Base-by-base conservation (phyloP, 768 basidiomycete species). In the Lyophyllum atratum region DNA sequence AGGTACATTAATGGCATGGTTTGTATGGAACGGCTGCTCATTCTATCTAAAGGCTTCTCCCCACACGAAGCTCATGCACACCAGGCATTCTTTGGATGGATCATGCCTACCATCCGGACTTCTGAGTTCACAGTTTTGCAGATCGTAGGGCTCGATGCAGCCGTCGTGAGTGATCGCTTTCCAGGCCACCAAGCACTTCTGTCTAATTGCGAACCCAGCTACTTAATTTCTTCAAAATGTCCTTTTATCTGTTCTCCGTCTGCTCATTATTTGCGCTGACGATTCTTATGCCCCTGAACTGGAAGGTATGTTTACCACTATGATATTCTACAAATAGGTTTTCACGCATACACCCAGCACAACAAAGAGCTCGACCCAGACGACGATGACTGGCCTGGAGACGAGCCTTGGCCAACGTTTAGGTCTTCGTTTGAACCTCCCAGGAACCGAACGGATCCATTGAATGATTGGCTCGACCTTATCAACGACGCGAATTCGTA, bases 111-210 rank as follows among this genome's bases (percentile, higher is more conserved):
- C 0, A 81, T 98, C 42, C 77, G 82, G 56, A 94, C 89, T 0
- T 95, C 92, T 44, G 96, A 99, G 68, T 95, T 92, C 59, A 90
- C 93, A 0, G 86, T 99, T 3, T 79, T 99, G 2, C 95, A 98
- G 71, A 96, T 97, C 49, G 96, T 99, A 12, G 96, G 96, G 0
- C 76, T 99, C 40, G 96, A 99, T 71, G 96, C 96, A 40, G 95
- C 94, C 2, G 97, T 98, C 64, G 93, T 94, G 67, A 65, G 92
- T 80, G 14, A 43, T 10, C 29, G 17, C 28, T n/a, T 17, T 26
- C 26, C 2, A 49, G 9, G 11, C 33, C 34, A 54, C 28, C 34
- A 3, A 9, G 17, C 26, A 25, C 40, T 7, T 22, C 52, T 44
- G 48, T 45, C 31, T 47, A 2, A 47, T 24, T 15, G 2, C 11